Conservation (phyloP, 768 basidiomycete species). For the Leccinellum luteum region DNA sequence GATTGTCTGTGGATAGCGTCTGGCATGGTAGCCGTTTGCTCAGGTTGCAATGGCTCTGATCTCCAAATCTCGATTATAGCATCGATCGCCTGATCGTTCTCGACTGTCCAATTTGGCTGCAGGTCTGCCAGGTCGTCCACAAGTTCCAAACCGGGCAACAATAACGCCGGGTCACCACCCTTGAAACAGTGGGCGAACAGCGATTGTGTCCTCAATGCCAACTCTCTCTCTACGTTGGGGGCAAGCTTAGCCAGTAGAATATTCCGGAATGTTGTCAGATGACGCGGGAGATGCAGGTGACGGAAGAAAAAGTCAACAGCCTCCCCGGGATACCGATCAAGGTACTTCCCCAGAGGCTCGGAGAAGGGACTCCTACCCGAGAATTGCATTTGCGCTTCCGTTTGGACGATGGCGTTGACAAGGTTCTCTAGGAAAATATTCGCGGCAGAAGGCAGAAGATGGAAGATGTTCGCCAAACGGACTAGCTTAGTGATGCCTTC, state of each 20-base stretch:
- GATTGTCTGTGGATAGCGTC: constrained; percentile 60
- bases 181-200: constrained; percentile 53
- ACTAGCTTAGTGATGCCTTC: constrained; percentile 92
- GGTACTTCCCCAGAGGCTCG: constrained; percentile 84
- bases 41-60: constrained; percentile 43
- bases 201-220: constrained; percentile 54
- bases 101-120: constrained; percentile 68
- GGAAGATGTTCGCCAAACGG: constrained; percentile 95
- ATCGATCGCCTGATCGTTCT: constrained; percentile 65
- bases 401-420: constrained; percentile 86
- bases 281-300: constrained; percentile 72
- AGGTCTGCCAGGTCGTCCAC: constrained; percentile 72
- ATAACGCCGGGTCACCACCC: constrained; percentile 45
- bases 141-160: constrained; percentile 71
- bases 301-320: constrained; percentile 83
- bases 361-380: constrained; percentile 91
- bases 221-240: constrained; percentile 66
- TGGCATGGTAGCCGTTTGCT: constrained; percentile 42
- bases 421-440: constrained; percentile 88
- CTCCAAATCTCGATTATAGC: constrained; percentile 75
- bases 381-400: constrained; percentile 89
- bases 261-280: constrained; percentile 80
- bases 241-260: constrained; percentile 80
- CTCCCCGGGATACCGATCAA: constrained; percentile 86
- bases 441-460: constrained; percentile 90